Evolutionary conservation across 352 stramenopile genomes (phyloP).

Genomic region (Phytopythium chamaehyphon): DNA sequence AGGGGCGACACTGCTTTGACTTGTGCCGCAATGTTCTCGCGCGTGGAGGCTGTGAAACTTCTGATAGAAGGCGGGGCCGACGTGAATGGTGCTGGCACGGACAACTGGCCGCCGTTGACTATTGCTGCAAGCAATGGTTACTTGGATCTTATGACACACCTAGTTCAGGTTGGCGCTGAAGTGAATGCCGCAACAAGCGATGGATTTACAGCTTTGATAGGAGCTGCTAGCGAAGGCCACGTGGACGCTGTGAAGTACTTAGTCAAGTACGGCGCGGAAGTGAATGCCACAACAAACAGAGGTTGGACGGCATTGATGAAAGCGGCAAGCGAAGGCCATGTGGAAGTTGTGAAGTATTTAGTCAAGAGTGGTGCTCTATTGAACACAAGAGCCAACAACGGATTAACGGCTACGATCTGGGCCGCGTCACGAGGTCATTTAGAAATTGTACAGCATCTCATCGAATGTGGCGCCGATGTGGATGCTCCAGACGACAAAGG

Average conservation of each 20-base stretch:
- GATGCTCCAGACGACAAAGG: neutral
- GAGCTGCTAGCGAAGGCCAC: neutral
- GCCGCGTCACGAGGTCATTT: neutral
- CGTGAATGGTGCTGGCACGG: neutral
- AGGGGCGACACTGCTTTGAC: too few relatives aligned
- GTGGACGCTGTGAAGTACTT: neutral
- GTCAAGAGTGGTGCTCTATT: too few relatives aligned
- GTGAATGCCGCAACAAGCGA: neutral
- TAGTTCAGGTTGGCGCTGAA: neutral
- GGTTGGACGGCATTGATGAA: neutral
- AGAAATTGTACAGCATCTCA: neutral
- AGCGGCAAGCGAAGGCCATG: too few relatives aligned
- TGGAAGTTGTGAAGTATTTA: too few relatives aligned
- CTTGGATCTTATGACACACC: neutral
- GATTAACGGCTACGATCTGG: neutral
- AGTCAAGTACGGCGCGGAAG: neutral
- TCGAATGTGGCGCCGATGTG: neutral
- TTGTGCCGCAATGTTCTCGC: too few relatives aligned
- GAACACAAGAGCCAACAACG: too few relatives aligned
- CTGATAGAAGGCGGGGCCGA: too few relatives aligned
- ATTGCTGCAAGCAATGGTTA: neutral
- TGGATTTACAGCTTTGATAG: neutral
- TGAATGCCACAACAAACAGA: too few relatives aligned
- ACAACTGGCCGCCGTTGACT: neutral
- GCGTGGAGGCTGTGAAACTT: too few relatives aligned